Evolutionary conservation across 1,284 basidiomycete species (phyloP).

Genomic region (Cryptococcus sp.): DNA sequence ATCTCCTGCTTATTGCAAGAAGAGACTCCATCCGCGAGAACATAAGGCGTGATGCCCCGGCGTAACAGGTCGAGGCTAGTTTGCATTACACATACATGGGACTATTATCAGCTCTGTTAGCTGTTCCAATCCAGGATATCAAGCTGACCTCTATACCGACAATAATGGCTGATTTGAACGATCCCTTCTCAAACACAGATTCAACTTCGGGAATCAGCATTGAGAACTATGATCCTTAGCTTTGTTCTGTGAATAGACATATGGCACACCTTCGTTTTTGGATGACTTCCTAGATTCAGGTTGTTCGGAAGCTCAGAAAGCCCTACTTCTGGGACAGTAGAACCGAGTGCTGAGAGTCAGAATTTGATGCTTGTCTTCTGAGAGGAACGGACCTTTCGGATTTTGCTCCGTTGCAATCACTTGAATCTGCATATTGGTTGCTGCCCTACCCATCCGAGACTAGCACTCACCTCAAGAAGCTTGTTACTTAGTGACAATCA

Average conservation of each 20-base stretch:
- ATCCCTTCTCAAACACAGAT: slow-evolving; percentile 49
- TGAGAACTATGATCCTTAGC: slow-evolving; percentile 58
- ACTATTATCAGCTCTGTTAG: slow-evolving; percentile 37
- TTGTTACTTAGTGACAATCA: too few relatives aligned
- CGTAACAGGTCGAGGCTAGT: slow-evolving; percentile 62
- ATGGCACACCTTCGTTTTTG: slow-evolving; percentile 10
- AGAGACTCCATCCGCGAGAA: slow-evolving; percentile 80
- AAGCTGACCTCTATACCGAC: slow-evolving; percentile 67
- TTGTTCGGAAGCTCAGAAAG: neutral
- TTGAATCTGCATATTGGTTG: slow-evolving; percentile 59
- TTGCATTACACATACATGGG: slow-evolving; percentile 85
- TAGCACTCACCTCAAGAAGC: too few relatives aligned
- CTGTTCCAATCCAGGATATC: too few relatives aligned
- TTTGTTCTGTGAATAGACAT: neutral
- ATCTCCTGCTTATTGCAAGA: slow-evolving; percentile 62
- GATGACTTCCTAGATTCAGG: slow-evolving; percentile 48
- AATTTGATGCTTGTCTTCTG: neutral
- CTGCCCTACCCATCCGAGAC: neutral
- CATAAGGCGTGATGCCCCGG: slow-evolving; percentile 25
- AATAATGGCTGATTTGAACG: slow-evolving; percentile 62
- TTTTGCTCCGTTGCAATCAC: slow-evolving; percentile 81
- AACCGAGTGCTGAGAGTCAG: slow-evolving; percentile 8
- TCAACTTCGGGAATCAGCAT: slow-evolving; percentile 71
- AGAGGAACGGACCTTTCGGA: slow-evolving; percentile 57
- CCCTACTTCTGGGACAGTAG: slow-evolving; percentile 8